phyloP scores from a whole-genome alignment of 1,284 basidiomycete species.

The Tylopilus sp. region DNA sequence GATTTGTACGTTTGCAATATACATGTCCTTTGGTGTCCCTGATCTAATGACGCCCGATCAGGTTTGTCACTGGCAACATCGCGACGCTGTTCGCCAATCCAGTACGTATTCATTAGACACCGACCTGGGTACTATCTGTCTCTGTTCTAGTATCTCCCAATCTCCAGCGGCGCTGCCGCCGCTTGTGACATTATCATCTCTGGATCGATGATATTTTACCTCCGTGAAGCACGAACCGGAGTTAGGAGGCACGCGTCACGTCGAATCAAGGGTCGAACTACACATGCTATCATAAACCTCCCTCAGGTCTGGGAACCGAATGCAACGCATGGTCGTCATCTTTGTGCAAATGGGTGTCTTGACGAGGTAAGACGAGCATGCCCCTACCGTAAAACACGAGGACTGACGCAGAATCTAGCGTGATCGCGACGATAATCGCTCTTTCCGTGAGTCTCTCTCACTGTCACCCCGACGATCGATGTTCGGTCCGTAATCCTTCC shows the following conservation, averaged over 20 bases:
- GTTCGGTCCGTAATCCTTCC: no score
- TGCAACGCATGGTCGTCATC: conserved; percentile 5
- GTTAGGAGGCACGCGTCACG: not conserved
- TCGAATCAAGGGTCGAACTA: no score
- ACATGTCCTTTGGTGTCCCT: not conserved
- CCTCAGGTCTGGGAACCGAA: conserved; percentile 2
- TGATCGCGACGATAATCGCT: not conserved
- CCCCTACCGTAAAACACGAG: rapidly evolving
- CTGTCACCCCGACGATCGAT: no score
- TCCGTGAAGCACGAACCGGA: conserved; percentile 6
- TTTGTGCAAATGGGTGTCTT: conserved; percentile 1
- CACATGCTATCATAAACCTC: no score
- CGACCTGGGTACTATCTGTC: rapidly evolving
- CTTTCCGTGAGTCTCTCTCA: not conserved
- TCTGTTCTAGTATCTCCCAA: not conserved
- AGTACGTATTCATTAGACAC: not conserved
- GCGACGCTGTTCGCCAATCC: not conserved
- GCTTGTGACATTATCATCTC: conserved; percentile 6
- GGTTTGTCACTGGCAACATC: not conserved
- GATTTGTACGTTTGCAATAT: not conserved
- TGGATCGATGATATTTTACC: conserved; percentile 9
- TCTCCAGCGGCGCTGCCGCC: no score
- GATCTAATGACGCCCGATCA: not conserved
- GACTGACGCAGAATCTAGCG: not conserved
- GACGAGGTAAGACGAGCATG: not conserved